A percentile compares a stretch with the other conserved stretches of the same genome.
Evolutionary conservation across 2,329 filamentous ascomycete species (phyloP).

Genomic region (Botrytis porri): DNA sequence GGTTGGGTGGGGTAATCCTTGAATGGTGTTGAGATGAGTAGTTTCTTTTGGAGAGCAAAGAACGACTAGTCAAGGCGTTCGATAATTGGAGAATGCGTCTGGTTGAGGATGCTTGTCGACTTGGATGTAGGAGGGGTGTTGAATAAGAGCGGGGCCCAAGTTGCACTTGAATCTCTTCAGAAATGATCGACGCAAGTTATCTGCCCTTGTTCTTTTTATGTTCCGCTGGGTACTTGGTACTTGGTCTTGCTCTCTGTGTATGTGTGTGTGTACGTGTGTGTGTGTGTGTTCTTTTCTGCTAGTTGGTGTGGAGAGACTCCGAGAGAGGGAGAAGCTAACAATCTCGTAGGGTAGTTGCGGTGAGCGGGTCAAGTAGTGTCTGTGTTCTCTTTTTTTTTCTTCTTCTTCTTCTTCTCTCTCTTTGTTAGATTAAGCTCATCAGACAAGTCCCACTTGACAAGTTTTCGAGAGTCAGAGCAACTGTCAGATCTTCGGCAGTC

Average conservation of each 20-base stretch:
- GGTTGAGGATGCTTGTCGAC: conserved; percentile 23
- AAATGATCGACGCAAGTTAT: conserved; percentile 30
- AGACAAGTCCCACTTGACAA: conserved; percentile 27
- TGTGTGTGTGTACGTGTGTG: neutral
- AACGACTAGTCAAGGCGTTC: conserved; percentile 18
- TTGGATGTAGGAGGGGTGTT: conserved; percentile 8
- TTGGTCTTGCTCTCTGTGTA: conserved; percentile 16
- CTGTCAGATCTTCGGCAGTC: conserved; percentile 31
- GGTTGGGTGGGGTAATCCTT: conserved; percentile 28
- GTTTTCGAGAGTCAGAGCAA: conserved; percentile 21
- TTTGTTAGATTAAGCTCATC: conserved; percentile 32
- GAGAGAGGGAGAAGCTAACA: conserved; percentile 7
- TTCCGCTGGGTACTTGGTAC: conserved; percentile 19
- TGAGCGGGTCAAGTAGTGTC: conserved; percentile 12
- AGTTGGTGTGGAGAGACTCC: conserved; percentile 20
- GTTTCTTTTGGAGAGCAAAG: conserved; percentile 14
- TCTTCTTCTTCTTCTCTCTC: neutral
- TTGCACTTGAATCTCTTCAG: conserved; percentile 28
- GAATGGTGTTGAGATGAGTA: conserved; percentile 9
- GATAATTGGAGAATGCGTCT: conserved; percentile 23
- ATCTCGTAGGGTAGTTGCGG: conserved; percentile 11
- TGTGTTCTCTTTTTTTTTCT: conserved; percentile 1
- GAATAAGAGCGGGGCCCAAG: conserved; percentile 24
- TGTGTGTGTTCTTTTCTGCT: neutral
- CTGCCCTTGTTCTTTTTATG: conserved; percentile 21